A percentile compares a stretch with the other conserved stretches of the same genome.
Evolutionary conservation across 1,139 yeast species (phyloP).

Genomic region (Nematodospora anomalae): DNA sequence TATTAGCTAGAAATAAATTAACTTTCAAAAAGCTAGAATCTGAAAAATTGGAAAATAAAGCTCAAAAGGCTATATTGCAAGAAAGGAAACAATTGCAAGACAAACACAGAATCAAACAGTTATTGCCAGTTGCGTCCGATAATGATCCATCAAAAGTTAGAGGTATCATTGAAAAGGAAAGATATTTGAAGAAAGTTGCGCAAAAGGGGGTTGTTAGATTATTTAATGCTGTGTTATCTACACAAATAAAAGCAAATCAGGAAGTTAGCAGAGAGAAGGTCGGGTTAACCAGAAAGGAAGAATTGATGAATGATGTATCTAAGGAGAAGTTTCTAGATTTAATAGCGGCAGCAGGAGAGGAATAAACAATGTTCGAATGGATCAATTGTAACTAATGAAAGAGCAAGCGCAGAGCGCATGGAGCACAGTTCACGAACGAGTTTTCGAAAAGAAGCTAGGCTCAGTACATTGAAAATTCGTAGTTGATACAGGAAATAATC

Average conservation of each 20-base stretch:
- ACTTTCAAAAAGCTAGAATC: slow-evolving; percentile 72
- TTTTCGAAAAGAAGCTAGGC: too few relatives aligned
- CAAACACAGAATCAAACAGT: slow-evolving; percentile 63
- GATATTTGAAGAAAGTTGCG: slow-evolving; percentile 74
- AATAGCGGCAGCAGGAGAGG: slow-evolving; percentile 74
- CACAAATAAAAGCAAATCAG: slow-evolving; percentile 64
- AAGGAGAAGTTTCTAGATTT: slow-evolving; percentile 88
- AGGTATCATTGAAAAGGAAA: slow-evolving; percentile 66
- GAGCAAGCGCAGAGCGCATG: too few relatives aligned
- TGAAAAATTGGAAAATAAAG: slow-evolving; percentile 81
- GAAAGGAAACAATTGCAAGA: slow-evolving; percentile 74
- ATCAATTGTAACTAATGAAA: too few relatives aligned
- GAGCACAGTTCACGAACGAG: too few relatives aligned
- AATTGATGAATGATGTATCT: slow-evolving; percentile 74
- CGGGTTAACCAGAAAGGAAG: slow-evolving; percentile 50
- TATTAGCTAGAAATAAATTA: slow-evolving; percentile 75
- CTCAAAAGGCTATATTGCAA: slow-evolving; percentile 63
- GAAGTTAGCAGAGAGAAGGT: slow-evolving; percentile 40
- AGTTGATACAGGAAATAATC: too few relatives aligned
- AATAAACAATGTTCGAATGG: slow-evolving; percentile 3
- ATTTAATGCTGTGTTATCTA: slow-evolving; percentile 84
- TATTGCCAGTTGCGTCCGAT: slow-evolving; percentile 59
- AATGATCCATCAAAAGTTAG: slow-evolving; percentile 44
- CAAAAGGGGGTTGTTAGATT: slow-evolving; percentile 92
- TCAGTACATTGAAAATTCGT: too few relatives aligned